Base-by-base conservation (phyloP, 1,284 basidiomycete species). In the Cystobasidium sp. region DNA sequence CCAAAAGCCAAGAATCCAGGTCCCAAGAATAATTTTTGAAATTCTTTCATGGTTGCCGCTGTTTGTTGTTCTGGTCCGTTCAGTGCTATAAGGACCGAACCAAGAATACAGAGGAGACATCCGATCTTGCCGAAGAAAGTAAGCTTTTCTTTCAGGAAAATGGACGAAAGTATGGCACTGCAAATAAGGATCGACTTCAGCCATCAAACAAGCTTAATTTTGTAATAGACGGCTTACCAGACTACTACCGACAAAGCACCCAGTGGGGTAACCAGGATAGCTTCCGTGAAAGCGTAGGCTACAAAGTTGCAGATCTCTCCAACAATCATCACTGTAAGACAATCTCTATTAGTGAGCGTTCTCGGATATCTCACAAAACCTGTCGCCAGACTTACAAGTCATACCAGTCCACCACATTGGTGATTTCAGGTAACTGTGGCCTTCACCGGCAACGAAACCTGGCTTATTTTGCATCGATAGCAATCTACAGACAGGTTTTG, bases 211-310 rank as follows among this genome's bases (percentile, higher is more conserved):
- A 31, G 46, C n/a, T 49, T 6, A 46, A 12, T 24, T 37, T n/a
- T n/a, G 16, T 43, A 12, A 14, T 14, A n/a, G 18, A 8, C 9
- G 12, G 59, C 74, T 18, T 37, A 75, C 74, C 91, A 96, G 77
- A 98, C 87, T 79, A 99, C 95, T 78, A 99, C 97, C 18, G 94
- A 95, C 70, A 99, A 88, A 3, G 95, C 94, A 58, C 96, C 96
- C 79, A 99, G 88, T 1, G 96, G 95, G n/a, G 94, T 96, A 87
- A 93, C 79, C 18, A 80, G 79, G 47, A 80, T 81, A 43, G 65
- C 76, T 39, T 94, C 91, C 31, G 93, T 90, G 80, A 95, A 94
- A 9, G 92, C 91, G 81, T 95, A 95, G 53, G 91, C 93, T 88
- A 82, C 72, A 39, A 71, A 92, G 83, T 94, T 93, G 85, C 90